These are phyloP conservation scores for Oidiodendron maius DNA, from an alignment of 495 filamentous ascomycete species.

Conservation along the genomic window DNA sequence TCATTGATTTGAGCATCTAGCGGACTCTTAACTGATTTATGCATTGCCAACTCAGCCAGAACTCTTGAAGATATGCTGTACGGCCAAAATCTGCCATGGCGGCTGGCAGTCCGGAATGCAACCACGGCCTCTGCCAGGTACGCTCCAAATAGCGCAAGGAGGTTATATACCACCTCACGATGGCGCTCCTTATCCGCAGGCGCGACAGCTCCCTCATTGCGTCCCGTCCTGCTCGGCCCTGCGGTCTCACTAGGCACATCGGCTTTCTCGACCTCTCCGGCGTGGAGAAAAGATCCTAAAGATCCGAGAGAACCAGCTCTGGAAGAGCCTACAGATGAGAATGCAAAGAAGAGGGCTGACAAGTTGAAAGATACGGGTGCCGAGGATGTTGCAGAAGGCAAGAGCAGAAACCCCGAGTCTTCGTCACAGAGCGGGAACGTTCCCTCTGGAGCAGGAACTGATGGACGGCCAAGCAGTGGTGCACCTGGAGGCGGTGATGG, in stretches of 20 bases:
- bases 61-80: conserved; percentile 36
- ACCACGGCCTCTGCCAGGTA: conserved; percentile 11
- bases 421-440: conserved; percentile 28
- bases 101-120: conserved; percentile 32
- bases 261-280: conserved; percentile 21
- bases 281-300: conserved; percentile 21
- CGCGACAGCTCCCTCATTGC: conserved; percentile 4
- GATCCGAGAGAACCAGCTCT: conserved; percentile 32
- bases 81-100: conserved; percentile 45
- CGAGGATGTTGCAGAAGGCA: conserved; percentile 29
- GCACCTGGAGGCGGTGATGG: conserved; percentile 37
- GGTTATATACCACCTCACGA: conserved; percentile 15
- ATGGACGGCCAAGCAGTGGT: conserved; percentile 37
- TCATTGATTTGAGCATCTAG: neutral
- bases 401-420: conserved; percentile 21
- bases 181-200: conserved; percentile 5
- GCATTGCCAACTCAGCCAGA: neutral
- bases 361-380: conserved; percentile 38
- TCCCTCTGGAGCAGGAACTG: conserved; percentile 34
- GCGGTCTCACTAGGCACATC: conserved; percentile 3
- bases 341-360: conserved; percentile 36
- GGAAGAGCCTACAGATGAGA: conserved; percentile 24
- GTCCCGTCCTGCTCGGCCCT: conserved; percentile 4
- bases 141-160: conserved; percentile 7
- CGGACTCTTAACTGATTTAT: too few relatives aligned